phyloP scores from a whole-genome alignment of 106 monocot genomes.

The Iris macrosiphon region DNA sequence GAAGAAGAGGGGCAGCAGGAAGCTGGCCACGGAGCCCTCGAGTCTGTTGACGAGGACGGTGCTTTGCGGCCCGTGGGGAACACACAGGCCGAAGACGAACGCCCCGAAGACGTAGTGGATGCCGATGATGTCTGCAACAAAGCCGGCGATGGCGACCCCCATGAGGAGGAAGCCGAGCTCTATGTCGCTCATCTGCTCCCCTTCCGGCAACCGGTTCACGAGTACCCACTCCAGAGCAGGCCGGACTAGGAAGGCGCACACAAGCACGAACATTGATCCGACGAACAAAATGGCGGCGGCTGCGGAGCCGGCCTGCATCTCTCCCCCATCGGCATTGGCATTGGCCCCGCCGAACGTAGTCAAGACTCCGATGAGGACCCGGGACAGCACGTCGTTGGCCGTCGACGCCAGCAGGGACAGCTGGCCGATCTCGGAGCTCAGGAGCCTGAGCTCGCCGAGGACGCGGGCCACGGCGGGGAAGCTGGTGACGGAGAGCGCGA shows the following conservation, averaged over 20 bases:
- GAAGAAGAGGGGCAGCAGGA: slow-evolving; percentile 39
- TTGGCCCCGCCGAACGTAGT: slow-evolving; percentile 14
- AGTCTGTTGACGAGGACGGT: slow-evolving; percentile 26
- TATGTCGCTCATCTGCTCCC: slow-evolving; percentile 27
- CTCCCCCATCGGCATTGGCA: not conserved
- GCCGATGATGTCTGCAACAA: slow-evolving; percentile 30
- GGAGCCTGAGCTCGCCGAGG: slow-evolving; percentile 38
- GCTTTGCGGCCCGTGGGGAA: slow-evolving; percentile 31
- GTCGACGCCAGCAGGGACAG: slow-evolving; percentile 33
- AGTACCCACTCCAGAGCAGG: slow-evolving; percentile 20
- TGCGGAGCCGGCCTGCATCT: not conserved
- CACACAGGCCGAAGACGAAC: slow-evolving; percentile 27
- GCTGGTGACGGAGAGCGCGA: slow-evolving; percentile 26
- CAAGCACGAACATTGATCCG: slow-evolving; percentile 7
- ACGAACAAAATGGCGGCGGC: not conserved
- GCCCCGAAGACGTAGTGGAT: slow-evolving; percentile 39
- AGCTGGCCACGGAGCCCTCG: slow-evolving; percentile 23
- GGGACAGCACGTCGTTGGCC: slow-evolving; percentile 20
- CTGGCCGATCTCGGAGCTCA: slow-evolving; percentile 63
- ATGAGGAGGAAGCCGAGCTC: slow-evolving; percentile 27
- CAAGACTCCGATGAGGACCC: slow-evolving; percentile 27
- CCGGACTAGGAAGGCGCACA: slow-evolving; percentile 10
- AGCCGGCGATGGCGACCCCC: slow-evolving; percentile 25
- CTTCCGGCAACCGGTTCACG: slow-evolving; percentile 15
- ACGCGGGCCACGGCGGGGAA: slow-evolving; percentile 34